Evolutionary conservation across 306 rosid species (phyloP), one percentile per base, ranked within the genome.

Genomic region (Cicer judaicum): DNA sequence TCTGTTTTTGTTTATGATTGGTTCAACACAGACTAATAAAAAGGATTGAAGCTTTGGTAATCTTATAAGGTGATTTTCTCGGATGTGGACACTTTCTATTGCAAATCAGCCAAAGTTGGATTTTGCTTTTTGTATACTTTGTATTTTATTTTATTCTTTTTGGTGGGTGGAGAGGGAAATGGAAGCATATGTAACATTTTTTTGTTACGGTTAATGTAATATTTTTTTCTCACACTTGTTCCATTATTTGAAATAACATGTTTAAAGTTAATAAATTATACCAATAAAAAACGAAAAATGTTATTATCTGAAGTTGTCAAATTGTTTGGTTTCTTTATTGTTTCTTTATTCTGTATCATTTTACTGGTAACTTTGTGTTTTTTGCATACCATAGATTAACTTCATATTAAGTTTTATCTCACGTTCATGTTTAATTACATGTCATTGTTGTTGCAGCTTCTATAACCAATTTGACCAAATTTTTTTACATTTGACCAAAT

Each of bases 191-290:
- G 77, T 77, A 77, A 13, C 65, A 13, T 18, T 78, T 60, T 57
- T 70, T 10, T 73, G 53, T 55, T 63, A 24, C 43, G 56, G 43
- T 36, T 46, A 53, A 10, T 82, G 75, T 79, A 73, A 49, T 72
- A 71, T 55, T 48, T 55, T 55, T 42, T 64, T 49, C 15, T 13
- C 36, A 49, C 18, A n/a, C 41, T 46, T 24, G n/a, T 50, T 75
- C 29, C 70, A 76, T 44, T 50, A 47, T 63, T 77, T 77, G 46
- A 48, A 69, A 21, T 69, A 14, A 66, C 56, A 49, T 52, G 46
- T 73, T 81, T 62, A 34, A 60, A 70, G 77, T 44, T 71, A 84
- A 81, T 81, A 76, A 73, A 81, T 81, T 73, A 76, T 85, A 43
- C 43, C 75, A 76, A 80, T 66, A 80, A 13, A 38, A 72, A 48